phyloP scores from a whole-genome alignment of 805 yeast species.

The Metschnikowia kofuensis region DNA sequence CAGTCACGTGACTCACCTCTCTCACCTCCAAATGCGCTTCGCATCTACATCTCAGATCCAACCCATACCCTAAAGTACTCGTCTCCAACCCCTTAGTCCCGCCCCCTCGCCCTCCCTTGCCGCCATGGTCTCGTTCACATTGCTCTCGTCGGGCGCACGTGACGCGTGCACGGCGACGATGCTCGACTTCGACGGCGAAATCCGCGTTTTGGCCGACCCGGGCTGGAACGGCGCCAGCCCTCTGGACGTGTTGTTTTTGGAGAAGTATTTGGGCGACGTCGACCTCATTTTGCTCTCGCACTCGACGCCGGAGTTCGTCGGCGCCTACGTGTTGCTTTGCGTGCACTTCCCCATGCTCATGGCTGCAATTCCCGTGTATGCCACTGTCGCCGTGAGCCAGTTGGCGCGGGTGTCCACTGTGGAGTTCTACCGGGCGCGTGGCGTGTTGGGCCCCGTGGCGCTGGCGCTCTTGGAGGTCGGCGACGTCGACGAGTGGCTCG shows the following conservation, averaged over 20 bases:
- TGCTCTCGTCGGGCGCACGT: slow-evolving; percentile 25
- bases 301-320: slow-evolving; percentile 72
- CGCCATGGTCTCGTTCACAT: slow-evolving; percentile 36
- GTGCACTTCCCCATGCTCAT: slow-evolving; percentile 51
- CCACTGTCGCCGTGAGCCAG: slow-evolving; percentile 87
- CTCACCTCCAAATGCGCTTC: too few species aligned
- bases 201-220: slow-evolving; percentile 66
- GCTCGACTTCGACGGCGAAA: slow-evolving; percentile 52
- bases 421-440: slow-evolving; percentile 73
- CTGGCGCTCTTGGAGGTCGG: slow-evolving; percentile 57
- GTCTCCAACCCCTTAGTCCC: too few species aligned
- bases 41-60: too few species aligned
- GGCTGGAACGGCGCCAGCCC: slow-evolving; percentile 61
- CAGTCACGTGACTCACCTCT: too few species aligned
- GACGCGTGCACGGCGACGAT: slow-evolving; percentile 45
- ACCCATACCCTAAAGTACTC: too few species aligned
- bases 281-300: slow-evolving; percentile 83
- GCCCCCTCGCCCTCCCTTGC: too few species aligned
- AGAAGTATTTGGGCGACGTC: slow-evolving; percentile 38
- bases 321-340: slow-evolving; percentile 73
- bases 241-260: slow-evolving; percentile 33
- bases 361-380: slow-evolving; percentile 69
- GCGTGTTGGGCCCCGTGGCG: slow-evolving; percentile 70
- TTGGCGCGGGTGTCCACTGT: slow-evolving; percentile 81
- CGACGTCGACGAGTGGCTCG: slow-evolving; percentile 81